Conservation (phyloP, 2,329 filamentous ascomycete genomes). For the Paraconiothyrium sp. region DNA sequence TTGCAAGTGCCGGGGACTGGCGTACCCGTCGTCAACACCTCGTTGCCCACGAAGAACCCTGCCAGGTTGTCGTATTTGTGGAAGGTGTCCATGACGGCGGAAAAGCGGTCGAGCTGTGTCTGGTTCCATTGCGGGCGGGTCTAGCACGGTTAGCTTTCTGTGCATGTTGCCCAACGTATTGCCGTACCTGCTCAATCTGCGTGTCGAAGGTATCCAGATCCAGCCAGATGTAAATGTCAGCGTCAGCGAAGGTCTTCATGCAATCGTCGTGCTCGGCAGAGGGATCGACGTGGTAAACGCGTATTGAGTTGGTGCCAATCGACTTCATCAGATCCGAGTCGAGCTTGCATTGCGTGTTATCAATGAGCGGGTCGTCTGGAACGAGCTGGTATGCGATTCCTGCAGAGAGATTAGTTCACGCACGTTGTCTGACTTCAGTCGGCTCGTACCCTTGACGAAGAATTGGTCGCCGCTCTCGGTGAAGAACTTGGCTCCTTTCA, state of each 20-base stretch:
- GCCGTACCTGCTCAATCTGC: conserved; percentile 69
- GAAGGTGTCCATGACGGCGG: conserved; percentile 79
- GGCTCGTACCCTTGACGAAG: conserved; percentile 76
- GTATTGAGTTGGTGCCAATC: conserved; percentile 83
- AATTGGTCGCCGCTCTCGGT: conserved; percentile 81
- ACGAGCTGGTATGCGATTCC: conserved; percentile 76
- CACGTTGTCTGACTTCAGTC: background rate
- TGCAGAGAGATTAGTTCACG: conserved; percentile 47
- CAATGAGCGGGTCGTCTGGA: conserved; percentile 78
- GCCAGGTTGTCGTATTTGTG: conserved; percentile 80
- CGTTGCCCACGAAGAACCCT: conserved; percentile 89
- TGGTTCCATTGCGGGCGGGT: conserved; percentile 74
- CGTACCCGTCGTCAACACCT: conserved; percentile 71
- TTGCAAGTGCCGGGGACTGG: conserved; percentile 1
- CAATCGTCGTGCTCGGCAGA: conserved; percentile 76
- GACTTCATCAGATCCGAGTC: conserved; percentile 82
- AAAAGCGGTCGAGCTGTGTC: conserved; percentile 74
- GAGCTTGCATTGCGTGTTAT: conserved; percentile 77
- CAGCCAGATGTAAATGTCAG: conserved; percentile 83
- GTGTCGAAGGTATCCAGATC: conserved; percentile 78
- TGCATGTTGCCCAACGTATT: conserved; percentile 13
- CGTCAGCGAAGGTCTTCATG: conserved; percentile 81
- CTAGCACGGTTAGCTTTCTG: conserved; percentile 48
- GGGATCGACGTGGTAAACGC: conserved; percentile 87
- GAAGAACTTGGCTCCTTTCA: conserved; percentile 85